Evolutionary conservation across 495 filamentous ascomycete species (phyloP), one percentile per base, ranked within the genome.

Genomic region (Hyaloscypha variabilis): DNA sequence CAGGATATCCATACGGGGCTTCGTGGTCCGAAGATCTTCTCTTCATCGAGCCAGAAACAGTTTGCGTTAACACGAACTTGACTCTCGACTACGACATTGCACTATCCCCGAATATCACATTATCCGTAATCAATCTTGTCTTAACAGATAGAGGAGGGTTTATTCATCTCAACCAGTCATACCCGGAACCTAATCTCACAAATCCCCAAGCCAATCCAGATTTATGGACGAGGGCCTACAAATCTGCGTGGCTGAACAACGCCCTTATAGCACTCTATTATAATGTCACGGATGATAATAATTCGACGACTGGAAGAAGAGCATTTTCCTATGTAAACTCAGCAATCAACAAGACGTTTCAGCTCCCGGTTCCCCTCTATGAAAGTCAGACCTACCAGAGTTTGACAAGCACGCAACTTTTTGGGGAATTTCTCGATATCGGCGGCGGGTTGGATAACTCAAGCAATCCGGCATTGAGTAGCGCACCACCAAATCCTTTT

Each of bases 101-200:
- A 3, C 60, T 71, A 1, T 21, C 24, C 29, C n/a, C 57, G 13
- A 65, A 59, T 50, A 2, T 21, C n/a, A 34, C 55, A 21, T 52
- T 55, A 2, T 53, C 8, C 13, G 36, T 68, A 10, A 26, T 53
- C 0, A 62, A 77, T 55, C 50, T 76, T 11, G 49, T 71, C 0
- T 62, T 82, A 13, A 74, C 69, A 0, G 81, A 83, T 66, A 67
- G 71, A 0, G 80, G 80, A 4, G 81, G 81, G 2, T 81, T 83
- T 57, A 62, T 63, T 4, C 66, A 74, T 21, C 56, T 80, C 11
- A 73, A 75, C 58, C 62, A 54, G 11, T 70, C 65, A 21, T 70
- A 72, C 51, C 75, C 76, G 6, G 11, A 17, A 10, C 64, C 63
- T 25, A 62, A 75, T 31, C 25, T 46, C 8, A 55, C 63, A 11